phyloP scores from a whole-genome alignment of 2,329 filamentous ascomycete species.

The Ascocoryne sarcoides region DNA sequence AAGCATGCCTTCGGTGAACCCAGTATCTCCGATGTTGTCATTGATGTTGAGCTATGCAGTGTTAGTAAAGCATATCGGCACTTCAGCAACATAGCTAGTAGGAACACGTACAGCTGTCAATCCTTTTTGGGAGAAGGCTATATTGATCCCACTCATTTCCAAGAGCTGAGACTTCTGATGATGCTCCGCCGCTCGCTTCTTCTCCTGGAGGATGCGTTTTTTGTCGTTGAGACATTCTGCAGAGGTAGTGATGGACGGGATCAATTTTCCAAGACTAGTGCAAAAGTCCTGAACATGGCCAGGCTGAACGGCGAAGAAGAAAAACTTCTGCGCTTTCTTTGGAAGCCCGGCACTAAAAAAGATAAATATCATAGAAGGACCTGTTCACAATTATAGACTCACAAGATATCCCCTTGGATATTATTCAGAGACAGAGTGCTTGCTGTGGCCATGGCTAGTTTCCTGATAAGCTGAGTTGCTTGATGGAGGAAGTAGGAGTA shows the following conservation, averaged over 20 bases:
- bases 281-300: conserved; percentile 1
- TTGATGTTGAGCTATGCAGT: not conserved
- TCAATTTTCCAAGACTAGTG: conserved; percentile 1
- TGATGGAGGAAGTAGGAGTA: not conserved
- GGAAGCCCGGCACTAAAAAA: conserved; percentile 1
- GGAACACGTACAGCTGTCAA: conserved; percentile 1
- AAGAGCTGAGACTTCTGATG: not conserved
- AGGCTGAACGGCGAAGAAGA: conserved; percentile 3
- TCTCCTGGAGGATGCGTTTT: conserved; percentile 2
- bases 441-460: not conserved
- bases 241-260: conserved; percentile 1
- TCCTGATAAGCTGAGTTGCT: not conserved
- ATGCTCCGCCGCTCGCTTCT: not conserved
- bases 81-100: not conserved
- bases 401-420: not conserved
- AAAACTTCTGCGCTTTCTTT: conserved; percentile 3
- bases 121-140: conserved; percentile 5
- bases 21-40: conserved; percentile 1
- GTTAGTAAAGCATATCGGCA: not conserved
- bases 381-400: too few relatives aligned
- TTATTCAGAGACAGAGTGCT: not conserved
- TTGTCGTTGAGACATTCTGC: not conserved
- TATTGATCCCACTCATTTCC: conserved; percentile 6
- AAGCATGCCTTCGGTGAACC: conserved; percentile 1
- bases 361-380: not conserved